Conservation (phyloP, 345 rosid species). For the thale cress (Arabidopsis thaliana) region TAIR10.1 NC_003075.7:11742501-11743000, state of each 20-base stretch:
- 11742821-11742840: conserved; percentile 27
- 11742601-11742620: conserved; percentile 88
- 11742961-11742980: conserved; percentile 59
- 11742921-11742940: conserved; percentile 74
- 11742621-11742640: conserved; percentile 72
- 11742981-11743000: conserved; percentile 51
- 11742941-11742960: conserved; percentile 80
- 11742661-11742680: conserved; percentile 44
- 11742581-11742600: conserved; percentile 76
- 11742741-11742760: conserved; percentile 74
- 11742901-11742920: conserved; percentile 47
- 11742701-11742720: conserved; percentile 52
- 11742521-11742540: conserved; percentile 83
- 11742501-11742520: conserved; percentile 77
- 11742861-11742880: conserved; percentile 30
- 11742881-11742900: conserved; percentile 27
- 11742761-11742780: conserved; percentile 55
- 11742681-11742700: conserved; percentile 41
- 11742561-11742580: conserved; percentile 55
- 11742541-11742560: conserved; percentile 55
- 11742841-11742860: conserved; percentile 23
- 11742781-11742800: conserved; percentile 33
- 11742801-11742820: conserved; percentile 27
- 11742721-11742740: conserved; percentile 53
- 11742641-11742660: conserved; percentile 41